Conservation (phyloP, 805 yeast species). For the Yamadazyma phyllophila region DNA sequence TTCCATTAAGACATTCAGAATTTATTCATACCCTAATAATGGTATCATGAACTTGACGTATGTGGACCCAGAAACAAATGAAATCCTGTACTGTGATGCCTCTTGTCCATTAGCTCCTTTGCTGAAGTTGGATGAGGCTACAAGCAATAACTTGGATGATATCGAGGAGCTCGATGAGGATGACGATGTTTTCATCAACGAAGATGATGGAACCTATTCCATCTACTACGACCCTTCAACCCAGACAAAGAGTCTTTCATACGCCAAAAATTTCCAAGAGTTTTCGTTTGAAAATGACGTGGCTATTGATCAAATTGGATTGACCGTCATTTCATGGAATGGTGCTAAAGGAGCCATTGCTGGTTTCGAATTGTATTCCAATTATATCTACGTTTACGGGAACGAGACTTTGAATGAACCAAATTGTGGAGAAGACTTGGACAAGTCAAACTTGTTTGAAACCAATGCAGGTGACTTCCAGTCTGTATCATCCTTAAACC, state of each 20-base stretch:
- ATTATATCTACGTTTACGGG: conserved; percentile 64
- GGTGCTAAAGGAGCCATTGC: conserved; percentile 67
- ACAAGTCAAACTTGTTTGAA: conserved; percentile 23
- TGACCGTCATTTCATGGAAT: conserved; percentile 64
- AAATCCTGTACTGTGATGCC: conserved; percentile 72
- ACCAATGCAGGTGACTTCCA: conserved; percentile 28
- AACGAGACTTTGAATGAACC: conserved; percentile 70
- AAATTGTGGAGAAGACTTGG: conserved; percentile 45
- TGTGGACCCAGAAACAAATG: conserved; percentile 66
- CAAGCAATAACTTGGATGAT: conserved; percentile 24
- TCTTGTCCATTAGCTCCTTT: conserved; percentile 71
- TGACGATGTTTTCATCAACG: conserved; percentile 25
- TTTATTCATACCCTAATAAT: conserved; percentile 72
- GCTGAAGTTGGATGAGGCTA: conserved; percentile 29
- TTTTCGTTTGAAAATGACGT: conserved; percentile 75
- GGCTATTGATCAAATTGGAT: conserved; percentile 55
- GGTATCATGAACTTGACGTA: conserved; percentile 93
- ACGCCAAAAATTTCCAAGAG: conserved; percentile 63
- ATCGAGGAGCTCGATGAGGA: conserved; percentile 22
- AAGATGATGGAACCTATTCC: conserved; percentile 33
- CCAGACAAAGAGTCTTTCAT: conserved; percentile 37
- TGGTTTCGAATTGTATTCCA: conserved; percentile 71
- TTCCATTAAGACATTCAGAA: conserved; percentile 63
- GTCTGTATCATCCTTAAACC: conserved; percentile 20
- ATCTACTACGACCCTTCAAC: conserved; percentile 34